These are phyloP conservation scores for Metahyphopichia silvanorum DNA, from an alignment of 805 yeast genomes.

Conservation along the genomic window DNA sequence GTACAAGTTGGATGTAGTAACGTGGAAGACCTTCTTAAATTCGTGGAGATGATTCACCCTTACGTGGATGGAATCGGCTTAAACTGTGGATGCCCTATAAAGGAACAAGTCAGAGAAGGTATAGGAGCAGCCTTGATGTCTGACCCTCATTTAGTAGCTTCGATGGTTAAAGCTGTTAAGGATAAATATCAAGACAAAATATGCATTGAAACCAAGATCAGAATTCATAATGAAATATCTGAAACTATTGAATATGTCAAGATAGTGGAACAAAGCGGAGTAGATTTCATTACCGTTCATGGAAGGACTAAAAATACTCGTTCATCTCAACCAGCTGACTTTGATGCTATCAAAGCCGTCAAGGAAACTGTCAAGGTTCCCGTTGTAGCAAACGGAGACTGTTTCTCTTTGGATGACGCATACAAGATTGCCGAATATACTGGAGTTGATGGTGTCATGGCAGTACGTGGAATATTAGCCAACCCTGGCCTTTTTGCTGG, in stretches of 20 bases:
- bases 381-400: constrained; percentile 98
- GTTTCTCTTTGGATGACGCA: constrained; percentile 68
- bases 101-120: constrained; percentile 92
- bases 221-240: constrained; percentile 74
- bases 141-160: constrained; percentile 73
- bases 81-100: constrained; percentile 97
- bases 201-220: constrained; percentile 87
- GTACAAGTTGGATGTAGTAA: constrained; percentile 92
- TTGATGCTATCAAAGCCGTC: constrained; percentile 73
- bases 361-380: constrained; percentile 61
- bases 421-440: constrained; percentile 58
- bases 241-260: constrained; percentile 74
- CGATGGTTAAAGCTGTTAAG: constrained; percentile 84
- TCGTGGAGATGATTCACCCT: constrained; percentile 86
- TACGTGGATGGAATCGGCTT: constrained; percentile 91
- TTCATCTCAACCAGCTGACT: constrained; percentile 77
- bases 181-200: constrained; percentile 64
- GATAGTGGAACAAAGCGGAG: constrained; percentile 80
- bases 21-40: constrained; percentile 73
- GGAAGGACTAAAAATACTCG: constrained; percentile 86
- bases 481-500: constrained; percentile 92
- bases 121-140: constrained; percentile 95
- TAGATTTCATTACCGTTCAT: constrained; percentile 90
- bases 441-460: constrained; percentile 90
- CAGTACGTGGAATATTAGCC: constrained; percentile 81